Base-by-base conservation (phyloP, 2,329 filamentous ascomycete species). In the Arthrobotrys musiformis region DNA sequence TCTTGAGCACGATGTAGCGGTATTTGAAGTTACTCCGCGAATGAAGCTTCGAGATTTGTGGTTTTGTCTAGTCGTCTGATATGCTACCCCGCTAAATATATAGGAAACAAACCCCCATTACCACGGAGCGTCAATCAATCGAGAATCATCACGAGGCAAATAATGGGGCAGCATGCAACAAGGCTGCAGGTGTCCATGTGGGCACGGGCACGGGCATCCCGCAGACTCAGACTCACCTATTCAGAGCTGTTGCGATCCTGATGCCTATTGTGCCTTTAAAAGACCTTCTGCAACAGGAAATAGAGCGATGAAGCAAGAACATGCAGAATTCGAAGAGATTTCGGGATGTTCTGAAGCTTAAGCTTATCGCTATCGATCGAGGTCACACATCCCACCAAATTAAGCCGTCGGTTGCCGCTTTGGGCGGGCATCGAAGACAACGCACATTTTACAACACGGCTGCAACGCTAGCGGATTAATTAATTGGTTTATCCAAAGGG, bases 231-330 rank as follows among this genome's bases (percentile, higher is more conserved):
- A 70, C 64, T 54, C 35, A 70, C 73, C 72, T 50, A 37, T 48
- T 26, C 15, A 50, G 35, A 54, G 63, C 4, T 26, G 26, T 66
- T 69, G 54, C 17, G 15, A 48, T 48, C 33, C 28, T 77, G 73
- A 70, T 77, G 66, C 66, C 66, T 70, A 58, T 11, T 15, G 35
- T 9, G 11, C n/a, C 19, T 66, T 52, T 61, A 17, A 22, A 50
- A 22, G 66, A 77, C 73, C 73, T 77, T 77, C 73, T 70, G 26
- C 60, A 77, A 77, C 28, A 42, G 73, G 73, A 28, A 56, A 54
- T 17, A 66, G 60, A 63, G 35, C 46, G 54, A n/a, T 30, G 26
- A 17, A 50, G 46, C 46, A 13, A 58, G n/a, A 40, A 24, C 52
- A 69, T 75, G 46, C 22, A 67, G 50, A n/a, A 11, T 30, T 37